phyloP scores from a whole-genome alignment of 805 yeast genomes.

The Torulaspora quercuum region DNA sequence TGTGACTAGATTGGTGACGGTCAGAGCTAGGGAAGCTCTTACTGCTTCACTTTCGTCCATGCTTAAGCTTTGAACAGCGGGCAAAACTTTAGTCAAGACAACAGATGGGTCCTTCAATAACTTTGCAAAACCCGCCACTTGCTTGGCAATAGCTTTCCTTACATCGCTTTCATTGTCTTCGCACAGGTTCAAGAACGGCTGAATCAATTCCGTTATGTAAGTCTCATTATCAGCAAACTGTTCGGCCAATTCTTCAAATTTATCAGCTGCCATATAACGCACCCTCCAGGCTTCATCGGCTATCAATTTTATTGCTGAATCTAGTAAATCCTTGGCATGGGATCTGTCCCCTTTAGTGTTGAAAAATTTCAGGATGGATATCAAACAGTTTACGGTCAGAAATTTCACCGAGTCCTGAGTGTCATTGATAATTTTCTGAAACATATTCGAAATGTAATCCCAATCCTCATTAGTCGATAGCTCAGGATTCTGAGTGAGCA shows the following conservation, averaged over 20 bases:
- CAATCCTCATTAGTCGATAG: slow-evolving; percentile 57
- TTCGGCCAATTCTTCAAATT: slow-evolving; percentile 69
- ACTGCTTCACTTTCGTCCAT: slow-evolving; percentile 92
- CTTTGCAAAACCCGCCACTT: slow-evolving; percentile 70
- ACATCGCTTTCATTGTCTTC: slow-evolving; percentile 96
- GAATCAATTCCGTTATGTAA: slow-evolving; percentile 48
- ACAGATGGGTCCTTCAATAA: slow-evolving; percentile 47
- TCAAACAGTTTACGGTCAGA: slow-evolving; percentile 80
- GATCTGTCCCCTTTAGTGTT: slow-evolving; percentile 53
- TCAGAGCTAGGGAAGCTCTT: slow-evolving; percentile 85
- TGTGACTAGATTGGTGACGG: slow-evolving; percentile 83
- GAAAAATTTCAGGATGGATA: slow-evolving; percentile 72
- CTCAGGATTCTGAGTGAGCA: slow-evolving; percentile 48
- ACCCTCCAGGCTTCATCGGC: slow-evolving; percentile 97
- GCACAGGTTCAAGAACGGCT: slow-evolving; percentile 70
- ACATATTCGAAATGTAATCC: slow-evolving; percentile 79
- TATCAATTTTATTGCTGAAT: slow-evolving; percentile 65
- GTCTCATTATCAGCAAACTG: slow-evolving; percentile 57
- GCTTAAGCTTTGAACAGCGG: slow-evolving; percentile 76
- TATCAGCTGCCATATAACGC: slow-evolving; percentile 96
- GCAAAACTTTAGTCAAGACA: slow-evolving; percentile 68
- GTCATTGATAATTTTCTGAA: slow-evolving; percentile 70
- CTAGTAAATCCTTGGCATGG: slow-evolving; percentile 60
- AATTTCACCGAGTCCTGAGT: slow-evolving; percentile 94
- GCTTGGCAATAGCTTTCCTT: slow-evolving; percentile 89